Conservation (phyloP, 441 rosid genomes). For the Croton setiger region DNA sequence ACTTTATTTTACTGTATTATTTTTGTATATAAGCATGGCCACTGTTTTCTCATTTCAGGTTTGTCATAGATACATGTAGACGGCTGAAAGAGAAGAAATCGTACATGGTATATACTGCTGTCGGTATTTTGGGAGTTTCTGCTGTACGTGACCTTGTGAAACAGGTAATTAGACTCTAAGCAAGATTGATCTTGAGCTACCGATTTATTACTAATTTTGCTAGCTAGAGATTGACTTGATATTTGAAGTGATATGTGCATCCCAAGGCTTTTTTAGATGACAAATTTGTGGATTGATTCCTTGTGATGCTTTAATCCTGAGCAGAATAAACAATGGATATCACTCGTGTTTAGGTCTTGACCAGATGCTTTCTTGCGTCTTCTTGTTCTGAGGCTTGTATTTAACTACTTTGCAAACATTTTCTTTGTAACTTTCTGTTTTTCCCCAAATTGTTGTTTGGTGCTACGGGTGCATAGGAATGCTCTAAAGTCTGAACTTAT, state of each 20-base stretch:
- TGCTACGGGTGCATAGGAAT: background rate
- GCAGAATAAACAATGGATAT: background rate
- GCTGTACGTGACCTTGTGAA: slow-evolving; percentile 62
- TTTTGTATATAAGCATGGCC: background rate
- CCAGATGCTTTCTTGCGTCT: slow-evolving; percentile 6
- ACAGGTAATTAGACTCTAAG: slow-evolving; percentile 45
- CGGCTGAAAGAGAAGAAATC: slow-evolving; percentile 84
- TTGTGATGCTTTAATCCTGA: background rate
- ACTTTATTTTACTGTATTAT: background rate
- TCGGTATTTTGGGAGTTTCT: slow-evolving; percentile 72
- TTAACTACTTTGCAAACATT: background rate
- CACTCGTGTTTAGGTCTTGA: background rate
- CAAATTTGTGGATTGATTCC: slow-evolving; percentile 10
- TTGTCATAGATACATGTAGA: slow-evolving; percentile 73
- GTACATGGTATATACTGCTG: slow-evolving; percentile 84
- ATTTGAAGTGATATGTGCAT: background rate
- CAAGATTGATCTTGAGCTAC: background rate
- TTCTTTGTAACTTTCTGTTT: background rate
- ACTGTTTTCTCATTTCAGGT: slow-evolving; percentile 36
- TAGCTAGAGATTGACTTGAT: background rate
- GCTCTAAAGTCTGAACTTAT: slow-evolving; percentile 1
- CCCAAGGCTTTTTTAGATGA: background rate
- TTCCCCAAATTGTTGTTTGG: background rate
- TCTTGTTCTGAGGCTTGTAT: slow-evolving; percentile 5
- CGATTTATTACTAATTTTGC: background rate